phyloP scores from a whole-genome alignment of 164 flowering plant genomes.

The Echeveria elegans region DNA sequence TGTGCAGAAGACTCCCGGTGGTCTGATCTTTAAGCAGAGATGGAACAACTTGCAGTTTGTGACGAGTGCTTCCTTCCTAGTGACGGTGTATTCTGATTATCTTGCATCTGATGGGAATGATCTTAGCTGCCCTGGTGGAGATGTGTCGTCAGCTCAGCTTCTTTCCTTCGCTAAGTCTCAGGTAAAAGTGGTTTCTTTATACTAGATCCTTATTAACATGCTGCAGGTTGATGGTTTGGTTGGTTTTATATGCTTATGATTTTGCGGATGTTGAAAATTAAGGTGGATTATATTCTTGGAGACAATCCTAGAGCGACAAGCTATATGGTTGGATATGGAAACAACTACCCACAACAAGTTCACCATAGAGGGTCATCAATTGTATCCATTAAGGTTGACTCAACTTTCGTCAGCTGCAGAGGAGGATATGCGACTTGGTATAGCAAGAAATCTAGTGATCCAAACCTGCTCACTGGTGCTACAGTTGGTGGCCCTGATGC shows the following conservation, averaged over 20 bases:
- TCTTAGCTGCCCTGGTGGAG: slow-evolving; percentile 46
- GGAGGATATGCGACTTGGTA: slow-evolving; percentile 89
- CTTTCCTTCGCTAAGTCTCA: slow-evolving; percentile 71
- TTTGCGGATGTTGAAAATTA: not conserved
- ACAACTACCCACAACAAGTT: slow-evolving; percentile 67
- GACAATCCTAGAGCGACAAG: slow-evolving; percentile 96
- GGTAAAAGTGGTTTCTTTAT: slow-evolving; percentile 20
- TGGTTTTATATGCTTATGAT: not conserved
- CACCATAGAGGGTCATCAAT: slow-evolving; percentile 90
- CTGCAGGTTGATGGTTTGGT: not conserved
- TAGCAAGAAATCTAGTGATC: slow-evolving; percentile 65
- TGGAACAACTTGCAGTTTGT: slow-evolving; percentile 98
- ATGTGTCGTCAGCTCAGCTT: slow-evolving; percentile 47
- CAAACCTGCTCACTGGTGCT: slow-evolving; percentile 79
- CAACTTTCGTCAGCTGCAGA: slow-evolving; percentile 68
- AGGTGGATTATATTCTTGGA: slow-evolving; percentile 96
- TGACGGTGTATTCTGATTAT: slow-evolving; percentile 79
- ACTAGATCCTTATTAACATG: not conserved
- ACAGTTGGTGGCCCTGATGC: slow-evolving; percentile 96
- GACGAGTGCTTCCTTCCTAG: slow-evolving; percentile 69
- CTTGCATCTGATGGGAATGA: slow-evolving; percentile 45
- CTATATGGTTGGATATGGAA: slow-evolving; percentile 96
- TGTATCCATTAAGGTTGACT: slow-evolving; percentile 57
- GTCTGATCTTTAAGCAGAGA: slow-evolving; percentile 71
- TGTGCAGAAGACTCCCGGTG: slow-evolving; percentile 81